Percentiles rank a stretch among this genome's conserved stretches.
phyloP scores from a whole-genome alignment of 345 rosid genomes.

The Camelina hispida region DNA sequence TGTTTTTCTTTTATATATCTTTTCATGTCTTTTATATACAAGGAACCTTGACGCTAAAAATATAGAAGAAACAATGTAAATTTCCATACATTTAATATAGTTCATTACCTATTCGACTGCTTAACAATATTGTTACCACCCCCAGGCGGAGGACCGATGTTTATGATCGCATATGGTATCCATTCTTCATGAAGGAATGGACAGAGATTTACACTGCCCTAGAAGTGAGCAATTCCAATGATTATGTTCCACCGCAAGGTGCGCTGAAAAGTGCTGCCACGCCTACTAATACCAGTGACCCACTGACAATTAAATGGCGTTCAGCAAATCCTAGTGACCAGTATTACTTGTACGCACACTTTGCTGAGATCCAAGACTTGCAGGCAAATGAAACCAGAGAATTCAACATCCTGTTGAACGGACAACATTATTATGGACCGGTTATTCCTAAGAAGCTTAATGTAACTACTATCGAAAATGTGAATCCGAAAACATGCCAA shows the following conservation, averaged over 20 bases:
- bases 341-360: constrained; percentile 7
- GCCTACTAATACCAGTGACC: constrained; percentile 33
- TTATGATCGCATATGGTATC: constrained; percentile 44
- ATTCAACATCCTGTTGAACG: constrained; percentile 19
- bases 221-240: background rate
- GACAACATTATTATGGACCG: background rate
- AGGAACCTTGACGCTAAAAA: too few relatives aligned
- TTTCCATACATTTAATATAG: too few relatives aligned
- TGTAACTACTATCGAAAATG: background rate
- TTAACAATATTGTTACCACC: background rate
- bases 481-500: background rate
- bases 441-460: background rate
- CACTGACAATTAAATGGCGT: background rate
- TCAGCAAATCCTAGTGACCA: background rate
- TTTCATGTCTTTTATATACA: too few relatives aligned
- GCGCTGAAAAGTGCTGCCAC: constrained; percentile 22
- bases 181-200: background rate
- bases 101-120: too few relatives aligned
- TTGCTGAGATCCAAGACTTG: constrained; percentile 39
- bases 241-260: background rate
- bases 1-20: too few relatives aligned
- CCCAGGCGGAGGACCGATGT: constrained; percentile 45
- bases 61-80: too few relatives aligned
- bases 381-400: constrained; percentile 30
- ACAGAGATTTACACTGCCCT: constrained; percentile 17